Evolutionary conservation across 2,329 filamentous ascomycete genomes (phyloP).

Genomic region (Thermomyces lanuginosus): DNA sequence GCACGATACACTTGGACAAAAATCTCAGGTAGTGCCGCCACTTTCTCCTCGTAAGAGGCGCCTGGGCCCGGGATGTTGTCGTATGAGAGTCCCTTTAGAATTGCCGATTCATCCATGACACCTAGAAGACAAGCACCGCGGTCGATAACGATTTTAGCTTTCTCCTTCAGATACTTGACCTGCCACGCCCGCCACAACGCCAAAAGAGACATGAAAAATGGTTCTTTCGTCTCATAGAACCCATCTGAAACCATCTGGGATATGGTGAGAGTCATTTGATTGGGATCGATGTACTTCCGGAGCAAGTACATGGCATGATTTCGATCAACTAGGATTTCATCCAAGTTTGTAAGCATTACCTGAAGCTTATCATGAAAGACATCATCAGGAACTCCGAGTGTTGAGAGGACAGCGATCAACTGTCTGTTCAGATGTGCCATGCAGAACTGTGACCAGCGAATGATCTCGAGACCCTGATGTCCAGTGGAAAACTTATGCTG

Average conservation of each 20-base stretch:
- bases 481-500: constrained; percentile 71
- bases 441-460: constrained; percentile 60
- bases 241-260: constrained; percentile 62
- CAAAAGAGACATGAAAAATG: constrained; percentile 65
- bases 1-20: constrained; percentile 65
- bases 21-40: constrained; percentile 56
- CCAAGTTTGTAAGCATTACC: constrained; percentile 50
- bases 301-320: constrained; percentile 50
- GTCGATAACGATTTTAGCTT: constrained; percentile 67
- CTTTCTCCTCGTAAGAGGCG: constrained; percentile 25
- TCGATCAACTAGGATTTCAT: constrained; percentile 52
- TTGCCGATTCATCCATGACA: constrained; percentile 69
- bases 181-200: constrained; percentile 79
- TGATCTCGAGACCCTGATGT: constrained; percentile 65
- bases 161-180: constrained; percentile 80
- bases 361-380: constrained; percentile 54
- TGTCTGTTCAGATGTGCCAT: constrained; percentile 76
- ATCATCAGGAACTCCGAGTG: constrained; percentile 51
- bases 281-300: constrained; percentile 64
- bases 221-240: constrained; percentile 59
- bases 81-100: constrained; percentile 54
- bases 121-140: constrained; percentile 78
- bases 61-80: constrained; percentile 21
- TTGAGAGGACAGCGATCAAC: constrained; percentile 68
- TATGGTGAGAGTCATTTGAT: constrained; percentile 58